Percentiles rank a stretch among this genome's conserved stretches.
Evolutionary conservation across 169 alveolate species (phyloP).

Genomic region (Babesia gibsoni): DNA sequence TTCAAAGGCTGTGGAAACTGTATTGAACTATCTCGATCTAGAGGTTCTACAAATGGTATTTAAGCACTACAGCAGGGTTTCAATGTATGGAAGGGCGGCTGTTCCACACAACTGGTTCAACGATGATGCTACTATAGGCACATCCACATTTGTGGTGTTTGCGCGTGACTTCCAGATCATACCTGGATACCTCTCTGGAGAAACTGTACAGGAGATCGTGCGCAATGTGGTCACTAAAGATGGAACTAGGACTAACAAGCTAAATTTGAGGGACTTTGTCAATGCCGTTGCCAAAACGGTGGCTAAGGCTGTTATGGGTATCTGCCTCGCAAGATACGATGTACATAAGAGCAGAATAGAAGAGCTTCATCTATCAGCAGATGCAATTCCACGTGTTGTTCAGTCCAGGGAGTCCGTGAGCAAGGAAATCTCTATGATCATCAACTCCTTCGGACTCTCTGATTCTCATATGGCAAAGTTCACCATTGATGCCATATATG

Average conservation of each 20-base stretch:
- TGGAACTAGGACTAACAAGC: slow-evolving; percentile 17
- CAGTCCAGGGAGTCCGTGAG: slow-evolving; percentile 55
- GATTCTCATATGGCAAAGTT: slow-evolving; percentile 12
- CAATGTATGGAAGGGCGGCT: slow-evolving; percentile 39
- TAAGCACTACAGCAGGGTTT: slow-evolving; percentile 59
- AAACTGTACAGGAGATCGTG: slow-evolving; percentile 43
- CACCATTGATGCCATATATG: slow-evolving; percentile 62
- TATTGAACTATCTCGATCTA: slow-evolving; percentile 16
- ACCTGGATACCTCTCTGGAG: slow-evolving; percentile 69
- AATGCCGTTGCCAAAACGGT: slow-evolving; percentile 42
- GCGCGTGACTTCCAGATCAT: slow-evolving; percentile 72
- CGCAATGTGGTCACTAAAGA: slow-evolving; percentile 15
- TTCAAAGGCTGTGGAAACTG: slow-evolving; percentile 33
- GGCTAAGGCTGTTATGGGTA: slow-evolving; percentile 27
- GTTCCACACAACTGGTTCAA: slow-evolving; percentile 9
- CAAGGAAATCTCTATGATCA: slow-evolving; percentile 29
- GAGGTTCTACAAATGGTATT: slow-evolving; percentile 37
- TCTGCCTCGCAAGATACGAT: slow-evolving; percentile 39
- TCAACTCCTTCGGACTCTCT: slow-evolving; percentile 45
- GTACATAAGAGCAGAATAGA: slow-evolving; percentile 19
- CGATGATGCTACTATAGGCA: slow-evolving; percentile 50
- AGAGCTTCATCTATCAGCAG: neutral
- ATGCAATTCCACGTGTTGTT: slow-evolving; percentile 27
- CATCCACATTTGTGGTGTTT: slow-evolving; percentile 64
- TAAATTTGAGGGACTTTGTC: slow-evolving; percentile 48